phyloP scores from a whole-genome alignment of 2,329 filamentous ascomycete species.

The Cryphonectria radicalis region DNA sequence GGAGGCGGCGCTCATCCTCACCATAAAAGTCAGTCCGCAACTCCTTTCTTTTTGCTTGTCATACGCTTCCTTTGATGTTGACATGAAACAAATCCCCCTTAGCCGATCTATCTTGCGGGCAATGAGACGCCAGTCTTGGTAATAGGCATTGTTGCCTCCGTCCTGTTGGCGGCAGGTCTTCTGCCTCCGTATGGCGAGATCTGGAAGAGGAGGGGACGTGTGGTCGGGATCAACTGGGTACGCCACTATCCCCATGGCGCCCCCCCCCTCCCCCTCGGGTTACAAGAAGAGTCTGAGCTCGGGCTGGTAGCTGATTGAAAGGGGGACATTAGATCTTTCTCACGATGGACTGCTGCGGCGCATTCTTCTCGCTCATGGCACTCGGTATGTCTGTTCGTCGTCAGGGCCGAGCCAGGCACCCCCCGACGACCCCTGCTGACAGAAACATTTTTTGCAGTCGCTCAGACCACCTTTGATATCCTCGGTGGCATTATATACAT shows the following conservation, averaged over 20 bases:
- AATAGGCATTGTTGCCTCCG: conserved; percentile 61
- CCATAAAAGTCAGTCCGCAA: conserved; percentile 50
- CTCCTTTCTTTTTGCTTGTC: too few relatives aligned
- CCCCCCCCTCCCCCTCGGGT: too few relatives aligned
- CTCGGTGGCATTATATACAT: conserved; percentile 65
- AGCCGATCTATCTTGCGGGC: conserved; percentile 59
- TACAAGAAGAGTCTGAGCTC: background rate
- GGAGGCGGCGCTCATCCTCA: conserved; percentile 61
- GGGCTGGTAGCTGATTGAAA: conserved; percentile 17
- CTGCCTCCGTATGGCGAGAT: conserved; percentile 66
- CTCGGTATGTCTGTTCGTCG: conserved; percentile 47
- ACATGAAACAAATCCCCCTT: background rate
- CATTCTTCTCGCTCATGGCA: conserved; percentile 67
- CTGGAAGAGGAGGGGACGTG: conserved; percentile 63
- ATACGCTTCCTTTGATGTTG: background rate
- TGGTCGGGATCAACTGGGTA: conserved; percentile 62
- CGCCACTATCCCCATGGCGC: conserved; percentile 1
- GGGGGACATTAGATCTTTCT: conserved; percentile 51
- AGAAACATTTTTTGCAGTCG: conserved; percentile 43
- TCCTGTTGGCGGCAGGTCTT: conserved; percentile 60
- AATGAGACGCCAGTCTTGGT: conserved; percentile 57
- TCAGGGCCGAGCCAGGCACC: too few relatives aligned
- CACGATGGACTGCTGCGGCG: conserved; percentile 62
- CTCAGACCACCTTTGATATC: conserved; percentile 64
- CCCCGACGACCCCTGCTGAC: conserved; percentile 30